Conservation (phyloP, 805 yeast species). For the Candida cerambycidarum region DNA sequence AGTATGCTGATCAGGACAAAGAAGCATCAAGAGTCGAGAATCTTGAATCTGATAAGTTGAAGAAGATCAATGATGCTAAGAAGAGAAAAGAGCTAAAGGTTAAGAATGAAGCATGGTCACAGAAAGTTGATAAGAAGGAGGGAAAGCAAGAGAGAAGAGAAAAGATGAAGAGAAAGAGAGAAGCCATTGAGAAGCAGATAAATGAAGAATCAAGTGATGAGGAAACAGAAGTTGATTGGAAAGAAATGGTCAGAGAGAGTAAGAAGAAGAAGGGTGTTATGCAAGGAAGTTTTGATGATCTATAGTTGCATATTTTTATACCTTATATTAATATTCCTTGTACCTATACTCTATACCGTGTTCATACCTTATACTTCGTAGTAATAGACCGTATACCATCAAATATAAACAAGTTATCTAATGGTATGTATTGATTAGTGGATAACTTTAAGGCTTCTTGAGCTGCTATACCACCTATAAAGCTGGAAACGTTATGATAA, state of each 20-base stretch:
- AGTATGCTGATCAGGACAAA: constrained; percentile 61
- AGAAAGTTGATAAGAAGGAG: constrained; percentile 63
- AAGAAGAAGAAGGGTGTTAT: constrained; percentile 57
- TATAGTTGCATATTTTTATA: constrained; percentile 19
- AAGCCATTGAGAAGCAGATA: constrained; percentile 60
- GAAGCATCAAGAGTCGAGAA: constrained; percentile 64
- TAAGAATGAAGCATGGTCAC: constrained; percentile 78
- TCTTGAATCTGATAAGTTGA: constrained; percentile 45
- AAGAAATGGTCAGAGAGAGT: constrained; percentile 65
- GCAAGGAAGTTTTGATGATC: constrained; percentile 62
- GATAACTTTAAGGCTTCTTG: constrained; percentile 79
- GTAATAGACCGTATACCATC: constrained; percentile 67
- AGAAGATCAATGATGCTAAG: constrained; percentile 40
- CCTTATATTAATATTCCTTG: too few relatives aligned
- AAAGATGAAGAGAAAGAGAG: constrained; percentile 63
- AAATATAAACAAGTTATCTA: constrained; percentile 66
- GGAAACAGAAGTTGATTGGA: constrained; percentile 77
- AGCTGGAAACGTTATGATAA: constrained; percentile 60
- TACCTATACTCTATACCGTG: neutral
- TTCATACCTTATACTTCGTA: constrained; percentile 34
- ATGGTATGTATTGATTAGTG: constrained; percentile 78
- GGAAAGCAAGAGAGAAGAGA: constrained; percentile 61
- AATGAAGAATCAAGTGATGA: constrained; percentile 45
- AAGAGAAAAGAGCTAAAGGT: constrained; percentile 44
- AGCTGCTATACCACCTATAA: constrained; percentile 82